Evolutionary conservation across 495 filamentous ascomycete genomes (phyloP).

Genomic region (Opeltia flavorubescens): DNA sequence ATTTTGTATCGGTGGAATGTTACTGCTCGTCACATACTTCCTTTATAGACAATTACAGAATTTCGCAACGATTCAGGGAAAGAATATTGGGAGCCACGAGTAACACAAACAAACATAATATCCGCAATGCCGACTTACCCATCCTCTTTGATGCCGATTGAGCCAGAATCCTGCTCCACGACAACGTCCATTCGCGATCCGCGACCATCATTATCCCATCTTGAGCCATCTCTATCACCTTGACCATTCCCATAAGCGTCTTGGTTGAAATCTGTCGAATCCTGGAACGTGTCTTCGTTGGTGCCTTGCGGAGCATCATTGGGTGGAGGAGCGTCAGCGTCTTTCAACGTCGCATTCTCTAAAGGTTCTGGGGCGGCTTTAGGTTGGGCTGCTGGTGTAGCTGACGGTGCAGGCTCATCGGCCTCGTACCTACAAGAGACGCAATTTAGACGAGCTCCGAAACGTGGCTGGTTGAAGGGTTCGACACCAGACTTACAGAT

Average conservation of each 20-base stretch:
- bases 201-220: slow-evolving; percentile 25
- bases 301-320: background rate
- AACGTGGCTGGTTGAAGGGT: background rate
- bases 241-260: slow-evolving; percentile 28
- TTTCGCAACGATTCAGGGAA: slow-evolving; percentile 3
- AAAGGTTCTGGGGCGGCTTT: background rate
- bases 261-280: slow-evolving; percentile 22
- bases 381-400: slow-evolving; percentile 3
- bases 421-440: background rate
- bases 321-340: background rate
- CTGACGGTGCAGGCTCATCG: slow-evolving; percentile 20
- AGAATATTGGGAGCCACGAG: slow-evolving; percentile 18
- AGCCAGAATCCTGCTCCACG: slow-evolving; percentile 29
- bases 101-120: slow-evolving; percentile 13
- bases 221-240: slow-evolving; percentile 4
- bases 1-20: background rate
- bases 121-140: slow-evolving; percentile 60
- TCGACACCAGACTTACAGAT: slow-evolving; percentile 55
- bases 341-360: background rate
- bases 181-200: slow-evolving; percentile 22
- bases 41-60: background rate
- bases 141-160: slow-evolving; percentile 85
- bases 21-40: background rate
- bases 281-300: background rate
- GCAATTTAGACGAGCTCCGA: background rate